A percentile compares a stretch with the other conserved stretches of the same genome.
Conservation (phyloP, 257 asterid genomes). For the Solanum pinnatisectum region DNA sequence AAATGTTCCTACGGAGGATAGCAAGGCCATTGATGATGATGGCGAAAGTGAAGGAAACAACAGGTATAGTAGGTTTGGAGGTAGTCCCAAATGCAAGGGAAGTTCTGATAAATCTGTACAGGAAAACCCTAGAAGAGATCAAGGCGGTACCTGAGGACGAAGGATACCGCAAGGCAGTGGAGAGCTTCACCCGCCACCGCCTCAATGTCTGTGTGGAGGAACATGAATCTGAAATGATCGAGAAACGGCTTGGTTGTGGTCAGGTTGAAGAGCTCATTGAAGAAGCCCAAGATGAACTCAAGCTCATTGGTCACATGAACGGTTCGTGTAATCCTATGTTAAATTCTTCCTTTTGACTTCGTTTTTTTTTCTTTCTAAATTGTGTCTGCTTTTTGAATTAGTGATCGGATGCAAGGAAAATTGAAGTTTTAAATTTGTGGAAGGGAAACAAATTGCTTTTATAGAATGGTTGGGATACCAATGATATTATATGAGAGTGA, state of each 20-base stretch:
- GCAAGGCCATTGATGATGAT: conserved; percentile 85
- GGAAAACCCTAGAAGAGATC: conserved; percentile 41
- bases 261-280: conserved; percentile 95
- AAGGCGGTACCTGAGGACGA: conserved; percentile 83
- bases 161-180: conserved; percentile 91
- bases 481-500: background rate
- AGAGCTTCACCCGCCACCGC: conserved; percentile 84
- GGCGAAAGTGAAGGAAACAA: conserved; percentile 85
- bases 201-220: conserved; percentile 82
- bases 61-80: conserved; percentile 94
- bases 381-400: background rate
- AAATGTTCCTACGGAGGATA: conserved; percentile 76
- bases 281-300: conserved; percentile 90
- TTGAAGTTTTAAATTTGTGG: background rate
- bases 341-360: background rate
- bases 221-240: conserved; percentile 78
- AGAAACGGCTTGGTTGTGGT: conserved; percentile 75
- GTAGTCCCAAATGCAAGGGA: conserved; percentile 94
- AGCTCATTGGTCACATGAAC: conserved; percentile 70
- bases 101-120: conserved; percentile 70
- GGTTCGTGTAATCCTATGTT: conserved; percentile 17
- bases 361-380: background rate
- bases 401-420: background rate
- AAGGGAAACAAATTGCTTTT: background rate
- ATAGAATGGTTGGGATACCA: background rate